Evolutionary conservation across 1,284 basidiomycete genomes (phyloP), one percentile per base, ranked within the genome.

Genomic region (Sutorius eximius): DNA sequence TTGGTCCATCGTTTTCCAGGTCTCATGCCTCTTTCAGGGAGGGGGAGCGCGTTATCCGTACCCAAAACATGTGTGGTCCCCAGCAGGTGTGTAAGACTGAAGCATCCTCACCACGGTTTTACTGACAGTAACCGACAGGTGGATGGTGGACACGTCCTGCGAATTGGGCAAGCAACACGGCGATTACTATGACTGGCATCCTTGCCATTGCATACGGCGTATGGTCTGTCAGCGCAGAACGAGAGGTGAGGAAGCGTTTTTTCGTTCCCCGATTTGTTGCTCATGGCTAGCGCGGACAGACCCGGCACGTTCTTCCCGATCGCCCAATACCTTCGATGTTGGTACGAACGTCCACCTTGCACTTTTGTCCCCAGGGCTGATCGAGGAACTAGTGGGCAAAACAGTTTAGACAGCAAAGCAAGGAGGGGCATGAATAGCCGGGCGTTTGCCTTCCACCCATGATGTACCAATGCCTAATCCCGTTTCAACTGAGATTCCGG

Each of bases 141-240:
- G 86, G 86, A 60, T 89, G 86, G 86, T 89, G 86, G 86, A 79
- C 79, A 27, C 78, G 84, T 15, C 86, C 86, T 5, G 77, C 82
- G 13, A 87, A 87, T 66, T 89, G 86, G 86, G 82, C 80, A 48
- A 67, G 78, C 20, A 89, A 89, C 71, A 89, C 86, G 1, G 78
- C 79, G 0, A 77, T 89, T 42, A 76, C 80, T 2, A 79, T 81
- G 62, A 71, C 74, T 48, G 86, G 86, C 13, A 84, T 89, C 52
- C 62, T 82, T 45, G 77, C 74, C 5, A 67, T 82, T n/a, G 79
- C 80, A 15, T 86, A 81, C 57, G 81, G 75, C 10, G 77, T 80
- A 10, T 88, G 82, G 80, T 77, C 71, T 40, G 66, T 86, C 49
- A 87, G 85, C 59, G 82, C 85, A 12, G 81, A 81, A 51, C 76